These are phyloP conservation scores for Pythium sp. DNA, from an alignment of 352 stramenopile species.

Conservation along the genomic window DNA sequence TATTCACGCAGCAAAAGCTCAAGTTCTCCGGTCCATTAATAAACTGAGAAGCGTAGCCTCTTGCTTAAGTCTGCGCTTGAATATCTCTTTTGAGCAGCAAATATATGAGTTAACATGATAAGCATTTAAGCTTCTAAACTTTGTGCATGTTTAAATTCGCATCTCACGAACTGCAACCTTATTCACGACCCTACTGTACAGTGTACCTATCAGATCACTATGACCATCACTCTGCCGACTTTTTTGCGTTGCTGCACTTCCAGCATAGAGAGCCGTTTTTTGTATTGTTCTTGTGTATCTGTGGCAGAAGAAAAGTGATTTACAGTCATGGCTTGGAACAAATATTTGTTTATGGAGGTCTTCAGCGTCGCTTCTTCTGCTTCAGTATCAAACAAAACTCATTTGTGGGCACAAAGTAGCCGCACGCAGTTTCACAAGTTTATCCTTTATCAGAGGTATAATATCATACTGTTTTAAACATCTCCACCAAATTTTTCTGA, in stretches of 20 bases:
- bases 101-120: neutral
- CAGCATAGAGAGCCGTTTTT: conserved; percentile 12
- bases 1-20: neutral
- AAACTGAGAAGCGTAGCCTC: neutral
- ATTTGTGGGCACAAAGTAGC: neutral
- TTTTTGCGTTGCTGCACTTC: neutral
- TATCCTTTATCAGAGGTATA: neutral
- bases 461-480: neutral
- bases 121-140: neutral
- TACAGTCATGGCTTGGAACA: neutral
- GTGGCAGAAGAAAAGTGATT: conserved; percentile 3
- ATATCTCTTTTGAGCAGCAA: neutral
- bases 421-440: neutral
- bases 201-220: conserved; percentile 1
- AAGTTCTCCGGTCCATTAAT: neutral
- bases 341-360: neutral
- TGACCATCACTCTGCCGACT: neutral
- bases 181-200: neutral
- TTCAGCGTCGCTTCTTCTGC: neutral
- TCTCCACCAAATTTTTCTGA: neutral
- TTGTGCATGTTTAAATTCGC: neutral
- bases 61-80: neutral
- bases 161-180: neutral
- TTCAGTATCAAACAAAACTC: neutral
- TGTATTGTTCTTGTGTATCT: neutral